Evolutionary conservation across 306 rosid genomes (phyloP), one percentile per base, ranked within the genome.

Genomic region (Gleditsia sinensis): DNA sequence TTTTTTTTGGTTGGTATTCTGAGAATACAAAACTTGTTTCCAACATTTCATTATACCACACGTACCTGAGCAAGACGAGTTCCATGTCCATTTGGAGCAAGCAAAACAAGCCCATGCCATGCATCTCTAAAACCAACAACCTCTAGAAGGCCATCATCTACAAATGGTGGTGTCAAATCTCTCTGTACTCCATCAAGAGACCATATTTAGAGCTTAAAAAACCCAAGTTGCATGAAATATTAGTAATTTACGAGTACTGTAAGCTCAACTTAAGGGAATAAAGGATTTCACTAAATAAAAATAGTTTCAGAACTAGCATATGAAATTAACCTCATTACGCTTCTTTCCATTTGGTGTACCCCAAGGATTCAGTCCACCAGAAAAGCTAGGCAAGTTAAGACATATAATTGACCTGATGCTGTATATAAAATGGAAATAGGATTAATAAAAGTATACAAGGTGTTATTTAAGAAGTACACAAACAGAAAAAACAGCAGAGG

Each of bases 341-440:
- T 81, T 91, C 78, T 33, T 83, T 33, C 20, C 74, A 80, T 66
- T 78, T 1, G 99, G 99, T 48, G 86, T 86, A 34, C 99, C 99
- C 99, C 99, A 94, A 48, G 99, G 97, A 77, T 88, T 88, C 28
- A 92, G 71, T 80, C 99, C 99, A 55, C 99, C 97, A 73, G 99
- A 94, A 87, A 94, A 94, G 86, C 99, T 94, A 62, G 97, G 99
- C 86, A 94, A 84, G 87, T 94, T 92, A 64, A 94, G 95, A 84
- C 97, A 92, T 61, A 94, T 71, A 69, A 94, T 87, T 69, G 99
- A 92, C 88, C 94, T 78, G 69, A 92, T 94, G 82, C 99, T 94
- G 95, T 36, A 65, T 43, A 71, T 67, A 71, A 58, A 76, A 72
- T 27, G 17, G 37, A 75, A 58, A 59, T 24, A 12, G 56, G 3